Evolutionary conservation across 2,329 filamentous ascomycete species (phyloP).

Genomic region (Fusarium zealandicum): DNA sequence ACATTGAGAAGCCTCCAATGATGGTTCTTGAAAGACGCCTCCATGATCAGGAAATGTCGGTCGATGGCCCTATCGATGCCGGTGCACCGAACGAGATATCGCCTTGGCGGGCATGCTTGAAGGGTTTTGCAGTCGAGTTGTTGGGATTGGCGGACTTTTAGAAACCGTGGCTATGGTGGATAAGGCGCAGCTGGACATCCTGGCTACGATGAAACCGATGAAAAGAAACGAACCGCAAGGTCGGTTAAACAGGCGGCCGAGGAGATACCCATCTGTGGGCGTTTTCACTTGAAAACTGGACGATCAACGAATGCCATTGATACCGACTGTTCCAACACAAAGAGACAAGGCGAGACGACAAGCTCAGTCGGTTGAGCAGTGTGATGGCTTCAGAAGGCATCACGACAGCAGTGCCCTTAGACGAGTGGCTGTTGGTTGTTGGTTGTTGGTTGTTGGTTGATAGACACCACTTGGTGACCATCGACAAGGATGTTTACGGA

Average conservation of each 20-base stretch:
- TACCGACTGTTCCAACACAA: too few species aligned
- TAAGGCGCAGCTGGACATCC: conserved; percentile 6
- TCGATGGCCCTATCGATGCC: neutral
- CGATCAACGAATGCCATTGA: too few species aligned
- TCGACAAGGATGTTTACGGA: conserved; percentile 5
- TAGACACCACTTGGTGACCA: neutral
- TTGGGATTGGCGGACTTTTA: conserved; percentile 26
- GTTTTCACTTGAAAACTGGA: conserved; percentile 16
- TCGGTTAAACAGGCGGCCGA: neutral
- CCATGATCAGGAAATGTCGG: neutral
- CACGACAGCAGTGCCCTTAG: neutral
- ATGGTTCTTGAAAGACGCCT: neutral
- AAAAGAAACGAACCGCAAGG: conserved; percentile 1
- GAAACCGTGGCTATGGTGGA: conserved; percentile 1
- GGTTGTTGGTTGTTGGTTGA: neutral
- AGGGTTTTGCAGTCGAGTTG: conserved; percentile 6
- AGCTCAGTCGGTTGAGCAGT: too few species aligned
- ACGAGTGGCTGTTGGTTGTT: neutral
- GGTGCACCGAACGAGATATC: conserved; percentile 8
- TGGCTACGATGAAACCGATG: conserved; percentile 17
- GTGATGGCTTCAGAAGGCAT: neutral
- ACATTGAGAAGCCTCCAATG: conserved; percentile 17
- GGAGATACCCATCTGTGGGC: neutral
- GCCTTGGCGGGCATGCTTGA: conserved; percentile 20
- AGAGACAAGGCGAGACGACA: too few species aligned